Evolutionary conservation across 306 rosid genomes (phyloP).

Genomic region (Vicia faba): DNA sequence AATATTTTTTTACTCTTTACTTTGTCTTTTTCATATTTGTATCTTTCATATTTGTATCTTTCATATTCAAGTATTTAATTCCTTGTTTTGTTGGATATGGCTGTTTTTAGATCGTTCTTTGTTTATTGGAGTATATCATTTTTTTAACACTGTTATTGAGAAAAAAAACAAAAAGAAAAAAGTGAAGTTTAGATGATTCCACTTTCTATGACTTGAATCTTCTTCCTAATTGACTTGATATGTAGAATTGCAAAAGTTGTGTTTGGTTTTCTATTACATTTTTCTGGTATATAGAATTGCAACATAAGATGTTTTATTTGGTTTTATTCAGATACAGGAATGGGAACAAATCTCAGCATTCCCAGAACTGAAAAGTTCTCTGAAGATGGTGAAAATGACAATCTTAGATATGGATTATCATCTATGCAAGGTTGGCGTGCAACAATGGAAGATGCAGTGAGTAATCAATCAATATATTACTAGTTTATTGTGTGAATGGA

Average conservation of each 20-base stretch:
- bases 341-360: constrained; percentile 83
- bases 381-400: constrained; percentile 73
- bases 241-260: constrained; percentile 11
- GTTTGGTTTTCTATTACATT: background rate
- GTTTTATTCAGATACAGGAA: constrained; percentile 40
- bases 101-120: constrained; percentile 8
- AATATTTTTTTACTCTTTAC: background rate
- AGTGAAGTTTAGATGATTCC: background rate
- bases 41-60: background rate
- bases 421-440: constrained; percentile 99
- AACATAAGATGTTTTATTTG: background rate
- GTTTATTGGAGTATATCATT: background rate
- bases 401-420: constrained; percentile 80
- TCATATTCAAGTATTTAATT: background rate
- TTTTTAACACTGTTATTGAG: constrained; percentile 4
- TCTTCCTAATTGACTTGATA: constrained; percentile 7
- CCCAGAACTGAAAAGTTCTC: constrained; percentile 90
- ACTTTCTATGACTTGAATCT: background rate
- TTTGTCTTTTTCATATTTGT: background rate
- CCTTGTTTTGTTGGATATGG: background rate
- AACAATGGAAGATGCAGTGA: constrained; percentile 97
- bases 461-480: constrained; percentile 38
- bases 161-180: background rate
- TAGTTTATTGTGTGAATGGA: background rate
- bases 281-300: background rate